Conservation (phyloP, 371 early-diverging fungal species). For the Rhizopus stolonifer region DNA sequence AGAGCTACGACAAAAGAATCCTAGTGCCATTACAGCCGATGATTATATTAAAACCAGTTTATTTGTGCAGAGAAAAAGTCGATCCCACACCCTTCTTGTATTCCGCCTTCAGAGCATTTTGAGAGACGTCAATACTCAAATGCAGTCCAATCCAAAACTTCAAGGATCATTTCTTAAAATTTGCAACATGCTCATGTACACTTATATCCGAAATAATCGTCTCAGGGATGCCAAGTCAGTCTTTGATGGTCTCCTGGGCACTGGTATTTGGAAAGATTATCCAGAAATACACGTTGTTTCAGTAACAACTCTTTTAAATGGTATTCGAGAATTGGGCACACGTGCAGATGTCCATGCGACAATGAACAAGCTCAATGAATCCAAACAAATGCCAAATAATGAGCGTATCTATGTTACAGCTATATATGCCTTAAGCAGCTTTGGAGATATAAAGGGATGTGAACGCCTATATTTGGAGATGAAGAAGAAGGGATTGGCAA, state of each 20-base stretch:
- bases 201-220: slow-evolving; percentile 21
- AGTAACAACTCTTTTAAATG: slow-evolving; percentile 28
- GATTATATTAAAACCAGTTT: background rate
- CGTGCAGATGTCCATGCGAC: slow-evolving; percentile 23
- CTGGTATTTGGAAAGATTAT: slow-evolving; percentile 5
- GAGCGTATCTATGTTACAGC: background rate
- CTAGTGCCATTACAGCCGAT: background rate
- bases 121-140: slow-evolving; percentile 23
- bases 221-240: slow-evolving; percentile 32
- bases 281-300: slow-evolving; percentile 10
- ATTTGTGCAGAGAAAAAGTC: background rate
- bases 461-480: slow-evolving; percentile 14
- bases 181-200: slow-evolving; percentile 42
- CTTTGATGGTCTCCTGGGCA: slow-evolving; percentile 26
- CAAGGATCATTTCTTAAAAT: slow-evolving; percentile 20
- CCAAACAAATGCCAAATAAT: background rate
- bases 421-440: background rate
- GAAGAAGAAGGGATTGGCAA: slow-evolving; percentile 8
- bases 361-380: background rate
- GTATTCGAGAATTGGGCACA: slow-evolving; percentile 19
- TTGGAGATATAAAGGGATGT: slow-evolving; percentile 15
- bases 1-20: background rate
- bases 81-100: background rate
- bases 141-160: background rate
- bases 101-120: slow-evolving; percentile 23